Conservation (phyloP, 441 rosid genomes). For the Pelargonium fulgidum region DNA sequence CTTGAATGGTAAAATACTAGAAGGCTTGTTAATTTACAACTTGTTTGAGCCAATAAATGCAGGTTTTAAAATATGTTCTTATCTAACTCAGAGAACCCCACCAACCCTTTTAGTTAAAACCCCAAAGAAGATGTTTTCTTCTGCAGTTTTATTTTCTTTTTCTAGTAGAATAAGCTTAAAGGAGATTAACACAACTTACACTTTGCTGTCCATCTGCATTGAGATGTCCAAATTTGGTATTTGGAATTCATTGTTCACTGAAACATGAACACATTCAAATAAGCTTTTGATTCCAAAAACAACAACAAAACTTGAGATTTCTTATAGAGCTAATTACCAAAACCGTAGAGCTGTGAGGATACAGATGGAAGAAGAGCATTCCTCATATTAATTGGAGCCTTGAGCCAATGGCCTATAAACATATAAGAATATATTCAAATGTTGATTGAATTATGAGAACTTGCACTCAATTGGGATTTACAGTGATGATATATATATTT, state of each 20-base stretch:
- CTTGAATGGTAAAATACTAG: too few species aligned
- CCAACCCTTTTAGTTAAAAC: too few species aligned
- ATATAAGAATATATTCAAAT: too few species aligned
- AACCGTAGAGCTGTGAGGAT: conserved; percentile 27
- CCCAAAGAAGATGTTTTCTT: background rate
- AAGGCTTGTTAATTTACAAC: too few species aligned
- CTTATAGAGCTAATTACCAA: conserved; percentile 20
- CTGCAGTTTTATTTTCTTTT: background rate
- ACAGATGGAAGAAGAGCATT: conserved; percentile 28
- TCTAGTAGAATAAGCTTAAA: background rate
- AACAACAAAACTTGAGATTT: background rate
- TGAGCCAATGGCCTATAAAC: too few species aligned
- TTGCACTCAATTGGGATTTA: too few species aligned
- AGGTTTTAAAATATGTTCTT: too few species aligned
- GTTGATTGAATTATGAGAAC: too few species aligned
- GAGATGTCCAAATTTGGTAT: conserved; percentile 27
- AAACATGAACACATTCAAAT: background rate
- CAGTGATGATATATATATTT: too few species aligned
- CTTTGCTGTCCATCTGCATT: conserved; percentile 28
- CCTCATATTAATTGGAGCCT: conserved; percentile 36
- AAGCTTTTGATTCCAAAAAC: background rate
- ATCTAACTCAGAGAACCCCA: too few species aligned
- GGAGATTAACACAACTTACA: conserved; percentile 22
- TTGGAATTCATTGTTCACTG: conserved; percentile 40
- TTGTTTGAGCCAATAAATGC: too few species aligned